Evolutionary conservation across 2,329 filamentous ascomycete genomes (phyloP).

Genomic region (Fusarium duplospermum): DNA sequence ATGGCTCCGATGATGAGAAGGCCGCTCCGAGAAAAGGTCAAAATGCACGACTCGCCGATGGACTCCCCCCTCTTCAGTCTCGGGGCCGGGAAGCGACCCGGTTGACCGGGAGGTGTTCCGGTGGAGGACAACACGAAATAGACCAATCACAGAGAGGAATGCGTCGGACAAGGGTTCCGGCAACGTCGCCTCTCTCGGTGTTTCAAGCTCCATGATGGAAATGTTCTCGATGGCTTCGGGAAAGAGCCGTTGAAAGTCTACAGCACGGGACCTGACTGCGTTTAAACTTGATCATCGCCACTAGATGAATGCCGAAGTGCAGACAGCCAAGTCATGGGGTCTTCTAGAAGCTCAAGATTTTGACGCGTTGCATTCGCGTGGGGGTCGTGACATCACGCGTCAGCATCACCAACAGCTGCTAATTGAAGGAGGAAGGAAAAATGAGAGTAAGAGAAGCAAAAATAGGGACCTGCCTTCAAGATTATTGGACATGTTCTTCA

Average conservation of each 20-base stretch:
- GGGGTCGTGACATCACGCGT: not conserved
- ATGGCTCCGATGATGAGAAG: conserved; percentile 12
- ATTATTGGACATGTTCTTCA: not conserved
- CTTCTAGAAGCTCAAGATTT: not conserved
- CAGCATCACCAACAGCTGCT: not conserved
- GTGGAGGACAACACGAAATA: accelerated
- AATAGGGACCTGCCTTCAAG: not conserved
- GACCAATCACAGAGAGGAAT: not conserved
- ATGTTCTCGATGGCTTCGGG: not conserved
- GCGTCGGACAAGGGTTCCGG: not conserved
- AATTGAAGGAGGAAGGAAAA: not conserved
- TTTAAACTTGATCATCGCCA: not conserved
- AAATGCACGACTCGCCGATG: not conserved
- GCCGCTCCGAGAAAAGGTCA: not conserved
- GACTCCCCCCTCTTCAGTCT: not conserved
- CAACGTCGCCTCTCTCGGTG: not conserved
- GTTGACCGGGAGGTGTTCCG: conserved; percentile 8
- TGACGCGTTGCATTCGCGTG: not conserved
- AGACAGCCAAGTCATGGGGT: not conserved
- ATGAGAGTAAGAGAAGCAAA: not conserved
- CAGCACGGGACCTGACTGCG: not conserved
- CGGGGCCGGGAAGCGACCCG: conserved; percentile 11
- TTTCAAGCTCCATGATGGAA: not conserved
- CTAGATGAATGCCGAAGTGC: not conserved
- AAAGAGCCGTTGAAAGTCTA: not conserved